phyloP scores from a whole-genome alignment of 1,284 basidiomycete genomes.

The Schizopora paradoxa region DNA sequence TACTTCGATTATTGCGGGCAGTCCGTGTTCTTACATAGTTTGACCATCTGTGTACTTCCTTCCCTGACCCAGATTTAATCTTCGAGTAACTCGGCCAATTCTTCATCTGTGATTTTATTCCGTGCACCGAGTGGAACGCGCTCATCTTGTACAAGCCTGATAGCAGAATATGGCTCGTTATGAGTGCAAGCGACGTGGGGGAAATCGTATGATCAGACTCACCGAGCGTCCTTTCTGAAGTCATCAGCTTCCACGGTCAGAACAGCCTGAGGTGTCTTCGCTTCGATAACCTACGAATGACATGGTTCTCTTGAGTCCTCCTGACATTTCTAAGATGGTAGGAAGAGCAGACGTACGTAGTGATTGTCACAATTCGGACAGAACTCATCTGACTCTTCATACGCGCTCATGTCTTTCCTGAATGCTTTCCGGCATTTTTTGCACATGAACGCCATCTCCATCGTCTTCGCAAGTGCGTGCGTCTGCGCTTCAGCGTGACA shows the following conservation, averaged over 20 bases:
- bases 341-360: conserved; percentile 63
- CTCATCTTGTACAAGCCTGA: conserved; percentile 69
- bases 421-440: conserved; percentile 99
- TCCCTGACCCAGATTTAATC: no score
- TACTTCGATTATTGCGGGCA: no score
- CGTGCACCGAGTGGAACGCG: conserved; percentile 29
- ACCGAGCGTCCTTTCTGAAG: conserved; percentile 82
- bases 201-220: conserved; percentile 24
- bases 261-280: conserved; percentile 85
- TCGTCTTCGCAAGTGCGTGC: conserved; percentile 72
- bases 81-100: conserved; percentile 9
- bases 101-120: conserved; percentile 6
- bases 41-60: no score
- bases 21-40: no score
- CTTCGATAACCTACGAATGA: conserved; percentile 74
- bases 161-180: no score
- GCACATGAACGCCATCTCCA: conserved; percentile 92
- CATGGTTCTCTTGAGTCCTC: background rate
- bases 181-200: background rate
- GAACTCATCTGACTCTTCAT: conserved; percentile 96
- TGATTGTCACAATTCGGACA: conserved; percentile 98
- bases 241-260: conserved; percentile 90
- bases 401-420: conserved; percentile 85
- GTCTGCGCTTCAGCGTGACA: conserved; percentile 85
- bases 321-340: no score